phyloP scores from a whole-genome alignment of 208 protist genomes.

The Wallacemonas sp. region DNA sequence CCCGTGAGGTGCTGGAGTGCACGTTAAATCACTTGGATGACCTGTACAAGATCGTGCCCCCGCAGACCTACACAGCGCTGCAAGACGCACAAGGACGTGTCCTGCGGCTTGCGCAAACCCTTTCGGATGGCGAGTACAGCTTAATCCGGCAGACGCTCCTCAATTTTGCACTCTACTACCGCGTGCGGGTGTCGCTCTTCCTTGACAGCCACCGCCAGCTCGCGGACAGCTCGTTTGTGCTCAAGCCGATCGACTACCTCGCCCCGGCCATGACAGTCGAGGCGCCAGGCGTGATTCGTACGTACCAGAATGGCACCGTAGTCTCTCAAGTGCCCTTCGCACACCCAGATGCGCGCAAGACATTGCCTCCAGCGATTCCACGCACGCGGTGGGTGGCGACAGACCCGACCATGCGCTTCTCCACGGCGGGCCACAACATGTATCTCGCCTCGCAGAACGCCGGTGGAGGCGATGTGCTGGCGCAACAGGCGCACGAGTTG shows the following conservation, averaged over 20 bases:
- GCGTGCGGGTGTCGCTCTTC: slow-evolving; percentile 86
- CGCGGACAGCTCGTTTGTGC: slow-evolving; percentile 61
- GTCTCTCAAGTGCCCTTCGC: slow-evolving; percentile 21
- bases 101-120: slow-evolving; percentile 15
- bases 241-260: slow-evolving; percentile 37
- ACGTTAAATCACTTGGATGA: slow-evolving; percentile 89
- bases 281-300: slow-evolving; percentile 57
- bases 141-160: slow-evolving; percentile 63
- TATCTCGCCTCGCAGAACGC: slow-evolving; percentile 21
- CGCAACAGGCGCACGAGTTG: slow-evolving; percentile 36
- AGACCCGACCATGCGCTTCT: slow-evolving; percentile 34
- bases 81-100: slow-evolving; percentile 26
- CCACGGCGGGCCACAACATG: slow-evolving; percentile 59
- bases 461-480: slow-evolving; percentile 20
- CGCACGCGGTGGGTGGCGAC: slow-evolving; percentile 43
- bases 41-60: slow-evolving; percentile 36
- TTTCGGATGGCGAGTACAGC: slow-evolving; percentile 54
- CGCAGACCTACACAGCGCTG: slow-evolving; percentile 18
- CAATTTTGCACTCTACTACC: slow-evolving; percentile 68
- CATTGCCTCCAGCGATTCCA: slow-evolving; percentile 30
- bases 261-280: slow-evolving; percentile 40
- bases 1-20: slow-evolving; percentile 81
- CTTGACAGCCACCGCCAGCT: slow-evolving; percentile 76
- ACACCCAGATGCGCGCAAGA: slow-evolving; percentile 52
- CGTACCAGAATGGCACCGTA: slow-evolving; percentile 21